A percentile compares a stretch with the other conserved stretches of the same genome.
phyloP scores from a whole-genome alignment of 2,329 filamentous ascomycete genomes.

The Colletotrichum liaoningense region DNA sequence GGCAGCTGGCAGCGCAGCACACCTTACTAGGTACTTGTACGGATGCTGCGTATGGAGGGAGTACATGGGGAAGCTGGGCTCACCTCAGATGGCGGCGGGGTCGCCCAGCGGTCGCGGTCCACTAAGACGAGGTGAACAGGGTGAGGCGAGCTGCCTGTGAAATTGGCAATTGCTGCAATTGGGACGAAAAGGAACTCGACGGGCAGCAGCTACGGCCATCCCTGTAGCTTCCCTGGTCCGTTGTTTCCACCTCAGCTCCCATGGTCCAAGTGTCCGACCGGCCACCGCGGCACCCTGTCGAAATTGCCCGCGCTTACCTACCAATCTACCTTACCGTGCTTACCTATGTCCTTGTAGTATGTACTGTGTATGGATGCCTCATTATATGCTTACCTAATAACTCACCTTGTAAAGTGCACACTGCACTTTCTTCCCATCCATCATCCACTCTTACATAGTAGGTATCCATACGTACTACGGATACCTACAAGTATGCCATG shows the following conservation, averaged over 20 bases:
- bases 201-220: slow-evolving; percentile 15
- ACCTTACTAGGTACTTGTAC: too few species aligned
- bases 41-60: too few species aligned
- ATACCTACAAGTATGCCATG: neutral
- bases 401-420: neutral
- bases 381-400: neutral
- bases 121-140: slow-evolving; percentile 12
- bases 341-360: neutral
- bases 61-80: too few species aligned
- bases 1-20: neutral
- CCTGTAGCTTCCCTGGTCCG: neutral
- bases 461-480: too few species aligned
- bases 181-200: slow-evolving; percentile 5
- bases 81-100: neutral
- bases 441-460: neutral
- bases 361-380: neutral
- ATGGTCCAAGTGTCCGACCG: too few species aligned
- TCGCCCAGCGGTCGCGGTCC: neutral
- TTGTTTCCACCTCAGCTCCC: too few species aligned
- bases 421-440: neutral
- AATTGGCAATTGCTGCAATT: slow-evolving; percentile 16
- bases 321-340: too few species aligned
- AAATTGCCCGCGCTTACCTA: slow-evolving; percentile 1
- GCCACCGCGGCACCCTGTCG: neutral
- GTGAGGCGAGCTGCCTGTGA: slow-evolving; percentile 13